Evolutionary conservation across 768 basidiomycete species (phyloP), one percentile per base, ranked within the genome.

Genomic region (Mycena indigotica): DNA sequence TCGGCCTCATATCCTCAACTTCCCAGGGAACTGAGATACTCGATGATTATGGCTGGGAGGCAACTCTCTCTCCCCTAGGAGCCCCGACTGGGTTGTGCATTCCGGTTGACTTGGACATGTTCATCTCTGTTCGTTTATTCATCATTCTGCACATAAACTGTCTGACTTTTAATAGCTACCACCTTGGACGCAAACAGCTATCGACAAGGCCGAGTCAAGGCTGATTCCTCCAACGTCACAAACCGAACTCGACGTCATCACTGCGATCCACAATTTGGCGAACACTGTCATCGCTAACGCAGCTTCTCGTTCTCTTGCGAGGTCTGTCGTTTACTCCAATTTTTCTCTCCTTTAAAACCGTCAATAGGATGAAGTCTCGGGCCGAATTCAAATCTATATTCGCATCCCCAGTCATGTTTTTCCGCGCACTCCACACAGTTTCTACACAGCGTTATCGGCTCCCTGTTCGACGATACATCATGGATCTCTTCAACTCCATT

Each of bases 251-350:
- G 93, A 96, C 64, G 87, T 93, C 26, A 81, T 95, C 64, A 88
- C 89, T 3, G 91, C 93, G 3, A 91, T 99, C 50, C 89, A 94
- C 65, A 98, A 98, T 69, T 78, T 99, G 39, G 88, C 90, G 26
- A 99, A 99, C 69, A 93, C 95, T 19, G 95, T 98, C 50, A 91
- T 98, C 56, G 95, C 95, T 0, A 95, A 95, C 66, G 85, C 92
- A 23, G 95, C 97, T 1, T 98, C 97, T 23, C 84, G 93, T 45
- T 88, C 93, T 17, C 77, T 99, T 35, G 88, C 93, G 26, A 85
- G 84, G 94, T 95, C 67, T 61, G 81, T 71, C 23, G 35, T 23
- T 13, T 23, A 13, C 8, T 19, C 5, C 49, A 39, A 28, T 19
- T 38, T 54, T 41, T 53, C 23, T 25, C 29, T 30, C 53, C 21